A percentile compares a stretch with the other conserved stretches of the same genome.
These are phyloP conservation scores for Cotoneaster glaucophyllus DNA, from an alignment of 306 rosid genomes.

Conservation along the genomic window DNA sequence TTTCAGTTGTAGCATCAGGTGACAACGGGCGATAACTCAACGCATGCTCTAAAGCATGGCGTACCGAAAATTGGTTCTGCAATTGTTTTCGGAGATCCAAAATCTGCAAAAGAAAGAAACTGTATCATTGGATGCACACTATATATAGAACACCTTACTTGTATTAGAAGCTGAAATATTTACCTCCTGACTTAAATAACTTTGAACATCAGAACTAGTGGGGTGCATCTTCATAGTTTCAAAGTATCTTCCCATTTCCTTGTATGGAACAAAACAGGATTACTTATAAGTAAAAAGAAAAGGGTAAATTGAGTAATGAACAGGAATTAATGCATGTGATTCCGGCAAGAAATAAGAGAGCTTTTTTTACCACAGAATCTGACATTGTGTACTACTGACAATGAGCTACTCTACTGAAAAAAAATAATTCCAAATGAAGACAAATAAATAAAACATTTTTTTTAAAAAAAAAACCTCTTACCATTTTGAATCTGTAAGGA, in stretches of 20 bases:
- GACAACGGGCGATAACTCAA: constrained; percentile 46
- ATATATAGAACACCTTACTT: neutral
- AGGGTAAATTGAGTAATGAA: neutral
- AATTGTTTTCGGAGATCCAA: constrained; percentile 63
- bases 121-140: neutral
- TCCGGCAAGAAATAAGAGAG: neutral
- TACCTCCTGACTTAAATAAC: constrained; percentile 78
- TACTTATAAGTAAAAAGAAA: neutral
- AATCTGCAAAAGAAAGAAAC: constrained; percentile 46
- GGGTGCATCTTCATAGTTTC: constrained; percentile 48
- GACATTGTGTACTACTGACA: neutral
- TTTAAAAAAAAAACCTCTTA: neutral
- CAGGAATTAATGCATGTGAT: neutral
- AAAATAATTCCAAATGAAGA: neutral
- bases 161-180: constrained; percentile 2
- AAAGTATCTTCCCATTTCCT: constrained; percentile 36
- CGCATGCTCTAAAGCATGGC: constrained; percentile 65
- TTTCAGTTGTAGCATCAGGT: constrained; percentile 34
- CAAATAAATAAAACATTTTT: neutral
- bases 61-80: constrained; percentile 54
- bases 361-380: neutral
- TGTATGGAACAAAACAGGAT: constrained; percentile 18
- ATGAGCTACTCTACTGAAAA: neutral
- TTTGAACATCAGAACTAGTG: constrained; percentile 37
- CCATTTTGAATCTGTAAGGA: constrained; percentile 38